Conservation (phyloP, 495 filamentous ascomycete genomes). For the Chaetomium tenue region DNA sequence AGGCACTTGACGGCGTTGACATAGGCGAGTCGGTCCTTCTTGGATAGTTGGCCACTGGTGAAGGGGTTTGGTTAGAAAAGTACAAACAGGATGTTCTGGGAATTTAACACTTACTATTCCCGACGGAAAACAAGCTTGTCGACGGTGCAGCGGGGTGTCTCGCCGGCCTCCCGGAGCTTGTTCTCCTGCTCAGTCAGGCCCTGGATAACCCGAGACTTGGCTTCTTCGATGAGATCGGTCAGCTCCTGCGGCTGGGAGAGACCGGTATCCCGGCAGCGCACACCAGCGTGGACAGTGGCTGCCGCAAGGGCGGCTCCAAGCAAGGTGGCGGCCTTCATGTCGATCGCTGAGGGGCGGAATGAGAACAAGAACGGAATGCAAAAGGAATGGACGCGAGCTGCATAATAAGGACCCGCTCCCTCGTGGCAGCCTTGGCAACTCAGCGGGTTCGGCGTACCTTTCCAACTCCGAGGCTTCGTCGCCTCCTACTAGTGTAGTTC, state of each 20-base stretch:
- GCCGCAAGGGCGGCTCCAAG: conserved; percentile 18
- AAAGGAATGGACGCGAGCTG: neutral
- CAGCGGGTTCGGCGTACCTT: neutral
- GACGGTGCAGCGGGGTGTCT: conserved; percentile 18
- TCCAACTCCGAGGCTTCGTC: neutral
- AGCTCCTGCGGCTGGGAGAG: conserved; percentile 1
- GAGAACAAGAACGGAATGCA: neutral
- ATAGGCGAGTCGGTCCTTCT: conserved; percentile 54
- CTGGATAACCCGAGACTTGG: conserved; percentile 15
- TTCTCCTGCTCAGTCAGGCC: conserved; percentile 1
- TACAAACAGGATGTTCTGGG: neutral
- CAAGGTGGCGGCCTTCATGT: conserved; percentile 16
- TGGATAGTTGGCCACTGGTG: conserved; percentile 47
- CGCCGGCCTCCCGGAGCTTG: conserved; percentile 22
- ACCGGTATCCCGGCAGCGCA: conserved; percentile 2
- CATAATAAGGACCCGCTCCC: conserved; percentile 1
- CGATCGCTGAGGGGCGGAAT: conserved; percentile 1
- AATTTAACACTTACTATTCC: conserved; percentile 25
- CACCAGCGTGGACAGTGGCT: conserved; percentile 11
- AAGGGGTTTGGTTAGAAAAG: neutral
- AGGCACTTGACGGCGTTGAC: conserved; percentile 66
- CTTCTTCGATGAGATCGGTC: conserved; percentile 14
- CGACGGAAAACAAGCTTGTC: conserved; percentile 21
- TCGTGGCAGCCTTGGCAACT: neutral
- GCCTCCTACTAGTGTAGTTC: too few relatives aligned